Base-by-base conservation (phyloP, 768 basidiomycete genomes). In the Clathrus columnatus region DNA sequence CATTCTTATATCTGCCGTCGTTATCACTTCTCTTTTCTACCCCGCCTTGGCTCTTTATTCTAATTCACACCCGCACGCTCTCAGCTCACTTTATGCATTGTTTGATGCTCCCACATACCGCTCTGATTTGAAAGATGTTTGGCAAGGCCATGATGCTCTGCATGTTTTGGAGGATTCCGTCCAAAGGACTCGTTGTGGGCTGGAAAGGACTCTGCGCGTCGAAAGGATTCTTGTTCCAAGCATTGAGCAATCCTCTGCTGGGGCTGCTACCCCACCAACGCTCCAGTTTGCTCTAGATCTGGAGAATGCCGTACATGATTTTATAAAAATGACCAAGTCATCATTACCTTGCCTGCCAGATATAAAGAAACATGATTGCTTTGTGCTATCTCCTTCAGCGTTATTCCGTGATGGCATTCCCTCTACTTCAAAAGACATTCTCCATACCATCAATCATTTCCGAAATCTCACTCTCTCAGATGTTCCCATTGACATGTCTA, bases 41-140 rank as follows among this genome's bases (percentile, higher is more conserved):
- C 91, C 91, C n/a, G 91, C 91, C 18, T 78, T 94, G 50, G 82
- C 87, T 49, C 77, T 88, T 56, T 91, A 92, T 67, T 83, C 83
- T 21, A 84, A 87, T 1, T 83, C 87, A 0, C 79, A 82, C 56
- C 79, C 81, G 0, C 48, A 76, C 86, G n/a, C 75, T 26, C 45
- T 58, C 57, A 44, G 51, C 58, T 26, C 58, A 50, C 43, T 89
- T 54, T 79, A 84, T 62, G 75, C 79, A 24, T 78, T 87, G 61
- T 71, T 78, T 27, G 75, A 79, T 1, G 73, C 75, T 32, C 36
- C 36, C n/a, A 14, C 36, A 7, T 62, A 62, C 20, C 52, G 60
- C 21, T 51, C 59, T 7, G 85, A 91, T 66, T 70, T 91, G 52
- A 78, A 77, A 56, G 74, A 88, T 62, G 67, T 91, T 28, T 91